Evolutionary conservation across 345 rosid genomes (phyloP), one percentile per base, ranked within the genome.

Genomic region (Moringa oleifera): DNA sequence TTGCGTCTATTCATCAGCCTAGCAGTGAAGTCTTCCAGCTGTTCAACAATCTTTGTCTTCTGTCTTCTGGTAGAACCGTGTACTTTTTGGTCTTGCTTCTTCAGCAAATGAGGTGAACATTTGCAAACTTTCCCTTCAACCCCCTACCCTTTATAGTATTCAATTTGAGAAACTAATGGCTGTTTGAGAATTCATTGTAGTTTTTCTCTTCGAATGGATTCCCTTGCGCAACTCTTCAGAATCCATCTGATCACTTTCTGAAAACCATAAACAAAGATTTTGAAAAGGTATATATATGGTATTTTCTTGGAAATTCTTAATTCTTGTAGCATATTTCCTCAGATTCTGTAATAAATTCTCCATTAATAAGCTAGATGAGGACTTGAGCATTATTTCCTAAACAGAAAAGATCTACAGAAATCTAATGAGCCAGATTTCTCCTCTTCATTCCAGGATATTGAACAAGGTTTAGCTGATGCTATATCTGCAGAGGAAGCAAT

Each of bases 1-100:
- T 84, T 1, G 77, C 79, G 0, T 81, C 84, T 0, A 74, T 81
- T 21, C 86, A 81, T 59, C 89, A 84, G 60, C 88, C 88, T 1
- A 72, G 80, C 64, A 47, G 58, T 45, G 75, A 81, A 63, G 86
- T 81, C 4, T 81, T 84, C 51, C 66, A 72, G 50, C 82, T 84
- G 21, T 81, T 84, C 51, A 70, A 69, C 55, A 73, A 73, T 25
- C 74, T 25, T 73, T 84, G 82, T 65, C 81, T 81, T 47, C 70
- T 84, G 25, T 79, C 86, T 45, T 65, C 59, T 7, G 89, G 89
- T 4, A 71, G 61, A 23, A 73, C 80, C 0, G 73, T 81, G 13
- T 84, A 79, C 58, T 84, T n/a, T n/a, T 84, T 51, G 89, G 86
- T 31, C 84, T 76, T 21, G 63, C 77, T 52, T 28, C 72, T 20